Percentiles rank a stretch among this genome's conserved stretches.
These are phyloP conservation scores for Phytophthora foliorum DNA, from an alignment of 352 stramenopile species.

Conservation along the genomic window DNA sequence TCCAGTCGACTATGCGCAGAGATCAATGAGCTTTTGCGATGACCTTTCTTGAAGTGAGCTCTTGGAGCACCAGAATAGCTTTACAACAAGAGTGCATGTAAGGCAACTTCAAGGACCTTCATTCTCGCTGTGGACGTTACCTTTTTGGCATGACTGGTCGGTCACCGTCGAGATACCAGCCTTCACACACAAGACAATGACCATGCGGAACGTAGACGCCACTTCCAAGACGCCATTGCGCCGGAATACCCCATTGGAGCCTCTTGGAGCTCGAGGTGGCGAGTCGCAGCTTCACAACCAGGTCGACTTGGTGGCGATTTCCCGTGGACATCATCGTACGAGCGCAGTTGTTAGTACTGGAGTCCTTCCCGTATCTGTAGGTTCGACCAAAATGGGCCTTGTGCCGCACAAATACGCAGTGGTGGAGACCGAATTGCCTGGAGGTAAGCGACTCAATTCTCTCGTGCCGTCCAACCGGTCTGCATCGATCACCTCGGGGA, in stretches of 20 bases:
- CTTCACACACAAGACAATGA: constrained; percentile 6
- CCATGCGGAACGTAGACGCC: constrained; percentile 8
- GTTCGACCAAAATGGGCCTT: constrained; percentile 7
- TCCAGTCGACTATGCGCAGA: neutral
- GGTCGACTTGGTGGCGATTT: neutral
- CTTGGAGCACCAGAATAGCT: constrained; percentile 5
- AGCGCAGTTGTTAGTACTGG: neutral
- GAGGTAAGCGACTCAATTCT: constrained; percentile 17
- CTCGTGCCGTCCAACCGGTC: constrained; percentile 17
- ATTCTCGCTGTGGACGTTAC: constrained; percentile 27
- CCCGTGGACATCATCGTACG: constrained; percentile 9
- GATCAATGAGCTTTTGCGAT: neutral
- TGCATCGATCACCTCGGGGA: constrained; percentile 14
- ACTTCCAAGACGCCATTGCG: constrained; percentile 9
- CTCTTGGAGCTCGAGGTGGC: constrained; percentile 16
- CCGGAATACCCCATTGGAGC: constrained; percentile 34
- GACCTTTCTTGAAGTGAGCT: constrained; percentile 9
- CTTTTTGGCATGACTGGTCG: constrained; percentile 31
- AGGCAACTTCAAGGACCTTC: constrained; percentile 32
- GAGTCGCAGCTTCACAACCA: constrained; percentile 19
- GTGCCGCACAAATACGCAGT: constrained; percentile 23
- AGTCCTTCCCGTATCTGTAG: neutral
- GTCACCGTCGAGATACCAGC: constrained; percentile 1
- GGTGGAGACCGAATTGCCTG: neutral
- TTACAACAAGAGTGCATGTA: constrained; percentile 18